A percentile compares a stretch with the other conserved stretches of the same genome.
These are phyloP conservation scores for Acacia pycnantha DNA, from an alignment of 331 rosid genomes.

Conservation along the genomic window DNA sequence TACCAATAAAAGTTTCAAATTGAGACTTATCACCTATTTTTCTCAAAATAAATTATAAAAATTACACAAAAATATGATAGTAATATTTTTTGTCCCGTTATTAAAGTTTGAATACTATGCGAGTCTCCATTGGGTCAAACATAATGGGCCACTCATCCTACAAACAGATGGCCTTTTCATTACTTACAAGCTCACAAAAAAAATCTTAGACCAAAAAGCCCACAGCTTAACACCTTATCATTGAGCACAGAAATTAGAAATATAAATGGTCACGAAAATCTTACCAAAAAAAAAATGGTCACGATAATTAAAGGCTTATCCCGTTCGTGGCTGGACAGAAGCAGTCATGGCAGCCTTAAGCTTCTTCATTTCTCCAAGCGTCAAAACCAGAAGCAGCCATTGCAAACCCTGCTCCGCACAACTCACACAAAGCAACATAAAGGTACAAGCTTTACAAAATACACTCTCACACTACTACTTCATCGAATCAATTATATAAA, in stretches of 20 bases:
- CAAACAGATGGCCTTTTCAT: constrained; percentile 5
- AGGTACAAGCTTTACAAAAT: constrained; percentile 40
- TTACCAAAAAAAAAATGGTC: constrained; percentile 31
- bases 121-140: constrained; percentile 23
- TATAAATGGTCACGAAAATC: too few relatives aligned
- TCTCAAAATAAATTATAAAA: too few relatives aligned
- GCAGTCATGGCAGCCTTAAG: constrained; percentile 72
- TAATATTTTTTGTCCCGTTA: too few relatives aligned
- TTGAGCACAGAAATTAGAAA: neutral
- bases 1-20: too few relatives aligned
- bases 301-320: constrained; percentile 44
- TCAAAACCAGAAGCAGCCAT: constrained; percentile 34
- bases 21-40: too few relatives aligned
- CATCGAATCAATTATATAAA: neutral
- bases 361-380: constrained; percentile 32
- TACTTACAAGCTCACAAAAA: constrained; percentile 8
- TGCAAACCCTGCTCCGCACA: constrained; percentile 57
- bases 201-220: neutral
- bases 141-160: constrained; percentile 31
- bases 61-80: too few relatives aligned
- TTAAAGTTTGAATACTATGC: neutral
- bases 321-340: constrained; percentile 28
- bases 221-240: constrained; percentile 32
- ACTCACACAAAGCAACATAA: constrained; percentile 63
- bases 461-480: neutral